Evolutionary conservation across 441 rosid genomes (phyloP).

Genomic region (Theobroma grandiflorum): DNA sequence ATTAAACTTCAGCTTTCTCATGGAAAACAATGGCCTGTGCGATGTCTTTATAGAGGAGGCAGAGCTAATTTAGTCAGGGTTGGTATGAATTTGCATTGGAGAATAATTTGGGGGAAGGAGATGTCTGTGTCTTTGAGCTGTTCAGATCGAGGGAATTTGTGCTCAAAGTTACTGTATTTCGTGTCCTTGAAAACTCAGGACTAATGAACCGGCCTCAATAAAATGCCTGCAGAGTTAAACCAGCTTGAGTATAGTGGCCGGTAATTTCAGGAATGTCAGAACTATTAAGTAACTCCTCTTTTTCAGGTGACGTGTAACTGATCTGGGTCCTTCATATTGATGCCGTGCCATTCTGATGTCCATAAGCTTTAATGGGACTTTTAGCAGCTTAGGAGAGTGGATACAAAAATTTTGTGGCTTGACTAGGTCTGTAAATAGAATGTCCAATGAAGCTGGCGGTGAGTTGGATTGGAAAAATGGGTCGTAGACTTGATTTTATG

Average conservation of each 20-base stretch:
- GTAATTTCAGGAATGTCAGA: slow-evolving; percentile 35
- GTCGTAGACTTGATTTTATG: slow-evolving; percentile 25
- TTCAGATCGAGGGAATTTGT: slow-evolving; percentile 75
- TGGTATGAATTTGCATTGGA: slow-evolving; percentile 94
- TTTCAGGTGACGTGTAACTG: slow-evolving; percentile 28
- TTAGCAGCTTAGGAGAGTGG: slow-evolving; percentile 37
- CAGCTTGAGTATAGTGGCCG: slow-evolving; percentile 28
- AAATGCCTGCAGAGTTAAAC: slow-evolving; percentile 28
- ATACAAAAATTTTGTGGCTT: slow-evolving; percentile 39
- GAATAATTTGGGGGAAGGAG: slow-evolving; percentile 95
- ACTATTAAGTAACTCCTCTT: slow-evolving; percentile 29
- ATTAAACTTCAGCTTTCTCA: slow-evolving; percentile 85
- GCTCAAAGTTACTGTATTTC: slow-evolving; percentile 85
- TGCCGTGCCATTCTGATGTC: slow-evolving; percentile 21
- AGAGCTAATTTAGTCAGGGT: slow-evolving; percentile 95
- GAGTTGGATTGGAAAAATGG: slow-evolving; percentile 31
- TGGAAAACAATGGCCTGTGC: slow-evolving; percentile 92
- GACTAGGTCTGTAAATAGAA: slow-evolving; percentile 50
- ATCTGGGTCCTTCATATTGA: slow-evolving; percentile 37
- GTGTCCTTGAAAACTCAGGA: slow-evolving; percentile 52
- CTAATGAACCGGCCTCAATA: slow-evolving; percentile 37
- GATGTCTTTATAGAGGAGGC: slow-evolving; percentile 89
- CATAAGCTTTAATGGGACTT: slow-evolving; percentile 34
- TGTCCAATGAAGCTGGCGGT: slow-evolving; percentile 39
- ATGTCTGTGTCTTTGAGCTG: slow-evolving; percentile 91